A percentile compares a stretch with the other conserved stretches of the same genome.
These are phyloP conservation scores for Hypsizygus ulmarius DNA, from an alignment of 1,284 basidiomycete species.

Conservation along the genomic window DNA sequence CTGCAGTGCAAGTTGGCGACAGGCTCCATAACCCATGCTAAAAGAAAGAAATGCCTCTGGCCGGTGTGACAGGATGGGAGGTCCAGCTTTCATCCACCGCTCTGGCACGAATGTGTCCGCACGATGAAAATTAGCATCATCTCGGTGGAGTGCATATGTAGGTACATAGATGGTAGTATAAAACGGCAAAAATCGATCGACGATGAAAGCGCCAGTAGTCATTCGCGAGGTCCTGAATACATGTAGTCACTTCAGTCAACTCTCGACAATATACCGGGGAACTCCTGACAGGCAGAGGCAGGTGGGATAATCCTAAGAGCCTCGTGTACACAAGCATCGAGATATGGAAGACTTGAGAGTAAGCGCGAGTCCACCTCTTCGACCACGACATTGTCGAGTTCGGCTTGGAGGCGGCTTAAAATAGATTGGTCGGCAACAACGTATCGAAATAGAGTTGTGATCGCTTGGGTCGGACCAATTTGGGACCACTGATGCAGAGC, in stretches of 20 bases:
- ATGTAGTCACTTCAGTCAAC: too few species aligned
- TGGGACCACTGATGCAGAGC: too few species aligned
- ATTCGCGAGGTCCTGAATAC: too few species aligned
- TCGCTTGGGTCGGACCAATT: too few species aligned
- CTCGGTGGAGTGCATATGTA: constrained; percentile 7
- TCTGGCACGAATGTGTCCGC: neutral
- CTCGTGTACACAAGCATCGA: constrained; percentile 13
- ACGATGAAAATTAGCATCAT: constrained; percentile 1
- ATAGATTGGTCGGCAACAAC: constrained; percentile 4
- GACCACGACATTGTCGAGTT: constrained; percentile 1
- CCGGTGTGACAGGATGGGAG: neutral
- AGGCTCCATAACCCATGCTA: neutral
- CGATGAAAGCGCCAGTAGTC: neutral
- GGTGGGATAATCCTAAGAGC: constrained; percentile 9
- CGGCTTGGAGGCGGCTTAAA: constrained; percentile 2
- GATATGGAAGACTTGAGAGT: constrained; percentile 7
- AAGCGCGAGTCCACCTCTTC: constrained; percentile 1
- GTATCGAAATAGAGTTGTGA: constrained; percentile 7
- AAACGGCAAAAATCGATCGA: constrained; percentile 2
- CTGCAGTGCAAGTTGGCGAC: neutral
- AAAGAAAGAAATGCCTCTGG: neutral
- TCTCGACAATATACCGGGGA: too few species aligned
- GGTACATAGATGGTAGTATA: constrained; percentile 8
- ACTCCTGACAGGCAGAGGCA: constrained; percentile 5
- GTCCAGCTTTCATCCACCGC: neutral